Conservation (phyloP, 495 filamentous ascomycete genomes). For the Paragyromitra xinjiangensis region DNA sequence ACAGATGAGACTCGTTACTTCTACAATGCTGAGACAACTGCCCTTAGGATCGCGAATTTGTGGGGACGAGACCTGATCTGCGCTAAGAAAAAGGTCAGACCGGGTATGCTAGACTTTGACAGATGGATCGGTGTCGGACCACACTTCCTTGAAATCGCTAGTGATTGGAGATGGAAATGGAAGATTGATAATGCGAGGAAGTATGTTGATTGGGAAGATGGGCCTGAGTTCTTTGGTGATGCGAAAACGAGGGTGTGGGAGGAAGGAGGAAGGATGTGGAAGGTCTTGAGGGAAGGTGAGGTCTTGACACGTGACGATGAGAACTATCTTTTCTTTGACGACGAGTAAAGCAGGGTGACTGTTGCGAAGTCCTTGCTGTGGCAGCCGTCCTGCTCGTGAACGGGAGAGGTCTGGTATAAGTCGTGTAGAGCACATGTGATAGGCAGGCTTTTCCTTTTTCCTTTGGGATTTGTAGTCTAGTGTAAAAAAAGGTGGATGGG, state of each 20-base stretch:
- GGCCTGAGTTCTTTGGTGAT: constrained; percentile 28
- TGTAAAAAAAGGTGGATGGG: background rate
- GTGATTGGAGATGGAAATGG: constrained; percentile 46
- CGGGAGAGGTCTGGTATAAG: background rate
- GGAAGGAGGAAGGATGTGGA: constrained; percentile 35
- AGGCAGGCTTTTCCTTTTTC: background rate
- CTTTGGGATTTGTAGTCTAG: background rate
- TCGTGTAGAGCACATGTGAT: background rate
- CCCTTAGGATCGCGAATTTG: constrained; percentile 32
- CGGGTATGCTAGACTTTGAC: constrained; percentile 16
- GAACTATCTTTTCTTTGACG: background rate
- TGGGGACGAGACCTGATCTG: constrained; percentile 42
- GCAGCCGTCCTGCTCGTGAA: background rate
- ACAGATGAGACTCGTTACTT: background rate
- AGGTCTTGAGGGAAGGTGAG: constrained; percentile 29
- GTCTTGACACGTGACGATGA: constrained; percentile 15
- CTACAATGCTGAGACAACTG: constrained; percentile 30
- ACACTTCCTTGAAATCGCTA: background rate
- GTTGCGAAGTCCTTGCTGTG: background rate
- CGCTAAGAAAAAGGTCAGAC: background rate
- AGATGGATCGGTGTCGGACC: constrained; percentile 48
- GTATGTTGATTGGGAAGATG: constrained; percentile 31
- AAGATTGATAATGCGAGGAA: constrained; percentile 34
- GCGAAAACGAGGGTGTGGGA: constrained; percentile 12
- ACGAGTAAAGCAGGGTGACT: background rate